A percentile compares a stretch with the other conserved stretches of the same genome.
These are phyloP conservation scores for Diaporthe sp. DNA, from an alignment of 2,329 filamentous ascomycete species.

Conservation along the genomic window DNA sequence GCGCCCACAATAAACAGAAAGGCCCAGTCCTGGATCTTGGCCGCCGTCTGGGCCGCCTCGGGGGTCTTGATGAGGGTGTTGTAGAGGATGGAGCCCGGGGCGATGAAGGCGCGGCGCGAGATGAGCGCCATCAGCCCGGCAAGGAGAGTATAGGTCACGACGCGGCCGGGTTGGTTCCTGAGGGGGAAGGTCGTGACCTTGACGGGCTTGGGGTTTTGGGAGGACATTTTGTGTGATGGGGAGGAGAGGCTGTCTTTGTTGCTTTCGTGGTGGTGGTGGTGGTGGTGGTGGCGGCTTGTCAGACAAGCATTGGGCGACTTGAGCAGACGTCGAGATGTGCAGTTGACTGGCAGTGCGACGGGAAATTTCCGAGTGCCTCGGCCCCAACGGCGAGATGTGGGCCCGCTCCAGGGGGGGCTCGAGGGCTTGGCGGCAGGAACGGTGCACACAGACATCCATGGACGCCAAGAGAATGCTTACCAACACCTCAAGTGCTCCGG, in stretches of 20 bases:
- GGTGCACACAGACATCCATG: background rate
- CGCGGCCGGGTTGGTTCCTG: background rate
- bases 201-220: conserved; percentile 27
- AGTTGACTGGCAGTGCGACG: background rate
- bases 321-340: background rate
- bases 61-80: conserved; percentile 22
- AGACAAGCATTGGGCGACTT: background rate
- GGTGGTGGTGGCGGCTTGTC: background rate
- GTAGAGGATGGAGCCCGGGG: conserved; percentile 34
- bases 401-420: background rate
- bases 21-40: conserved; percentile 15
- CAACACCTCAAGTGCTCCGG: background rate
- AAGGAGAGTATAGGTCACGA: conserved; percentile 17
- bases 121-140: conserved; percentile 5
- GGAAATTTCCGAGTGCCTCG: background rate
- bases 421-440: background rate
- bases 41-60: conserved; percentile 11
- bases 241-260: background rate
- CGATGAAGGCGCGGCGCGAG: conserved; percentile 32
- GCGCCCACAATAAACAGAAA: background rate
- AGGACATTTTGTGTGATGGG: background rate
- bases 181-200: conserved; percentile 37
- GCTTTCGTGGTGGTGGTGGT: background rate
- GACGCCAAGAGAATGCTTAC: background rate
- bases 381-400: background rate